Evolutionary conservation across 2,329 filamentous ascomycete species (phyloP).

Genomic region (Chaetothyriales sp.): DNA sequence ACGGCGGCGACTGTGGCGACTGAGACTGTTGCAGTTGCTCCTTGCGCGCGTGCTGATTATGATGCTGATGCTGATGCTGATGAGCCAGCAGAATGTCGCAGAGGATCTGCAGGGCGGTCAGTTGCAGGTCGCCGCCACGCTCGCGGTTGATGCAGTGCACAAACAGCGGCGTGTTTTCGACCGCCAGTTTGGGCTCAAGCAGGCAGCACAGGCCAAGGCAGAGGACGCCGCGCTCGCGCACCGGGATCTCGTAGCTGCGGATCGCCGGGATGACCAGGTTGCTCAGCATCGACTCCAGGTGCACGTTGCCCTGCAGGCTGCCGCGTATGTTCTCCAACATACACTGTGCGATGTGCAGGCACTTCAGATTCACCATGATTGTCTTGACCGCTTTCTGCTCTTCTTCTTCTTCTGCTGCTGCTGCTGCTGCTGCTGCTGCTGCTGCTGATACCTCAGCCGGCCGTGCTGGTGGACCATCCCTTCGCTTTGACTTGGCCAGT

Average conservation of each 20-base stretch:
- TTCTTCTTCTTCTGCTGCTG: slow-evolving; percentile 24
- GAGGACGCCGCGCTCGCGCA: slow-evolving; percentile 76
- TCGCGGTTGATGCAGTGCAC: slow-evolving; percentile 83
- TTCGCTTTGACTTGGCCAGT: slow-evolving; percentile 3
- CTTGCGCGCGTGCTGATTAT: slow-evolving; percentile 30
- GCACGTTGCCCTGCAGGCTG: slow-evolving; percentile 73
- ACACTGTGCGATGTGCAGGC: slow-evolving; percentile 90
- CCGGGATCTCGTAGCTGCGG: slow-evolving; percentile 79
- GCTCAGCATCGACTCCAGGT: slow-evolving; percentile 95
- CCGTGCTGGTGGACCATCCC: not conserved
- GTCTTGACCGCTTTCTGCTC: slow-evolving; percentile 68
- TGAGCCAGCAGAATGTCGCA: slow-evolving; percentile 88
- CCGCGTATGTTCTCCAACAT: slow-evolving; percentile 90
- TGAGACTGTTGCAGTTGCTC: slow-evolving; percentile 48
- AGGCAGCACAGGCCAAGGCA: slow-evolving; percentile 85
- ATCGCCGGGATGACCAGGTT: slow-evolving; percentile 93
- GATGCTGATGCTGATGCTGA: slow-evolving; percentile 49
- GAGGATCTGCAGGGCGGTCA: slow-evolving; percentile 79
- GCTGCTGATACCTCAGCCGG: slow-evolving; percentile 10
- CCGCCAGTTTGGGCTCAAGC: slow-evolving; percentile 75
- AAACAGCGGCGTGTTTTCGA: slow-evolving; percentile 84
- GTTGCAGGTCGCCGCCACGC: slow-evolving; percentile 62
- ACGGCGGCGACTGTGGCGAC: not conserved
- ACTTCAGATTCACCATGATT: slow-evolving; percentile 97
- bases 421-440: slow-evolving; percentile 17